Percentiles rank a stretch among this genome's conserved stretches.
Conservation (phyloP, 495 filamentous ascomycete genomes). For the Aspergillus mulundensis region DNA sequence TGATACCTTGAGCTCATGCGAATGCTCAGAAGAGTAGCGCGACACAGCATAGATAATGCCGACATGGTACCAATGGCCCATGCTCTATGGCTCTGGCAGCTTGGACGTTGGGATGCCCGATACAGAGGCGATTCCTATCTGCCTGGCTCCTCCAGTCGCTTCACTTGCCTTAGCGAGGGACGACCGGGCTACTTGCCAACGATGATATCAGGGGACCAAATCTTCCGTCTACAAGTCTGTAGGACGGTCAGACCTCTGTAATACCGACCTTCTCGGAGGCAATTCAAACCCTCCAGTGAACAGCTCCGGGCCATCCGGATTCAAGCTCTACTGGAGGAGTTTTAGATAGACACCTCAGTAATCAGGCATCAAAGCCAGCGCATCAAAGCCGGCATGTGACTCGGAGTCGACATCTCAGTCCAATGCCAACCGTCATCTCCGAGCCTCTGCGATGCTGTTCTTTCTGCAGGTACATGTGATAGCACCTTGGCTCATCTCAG, state of each 20-base stretch:
- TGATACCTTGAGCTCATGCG: too few species aligned
- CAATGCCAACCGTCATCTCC: neutral
- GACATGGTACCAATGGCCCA: too few species aligned
- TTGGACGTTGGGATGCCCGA: too few species aligned
- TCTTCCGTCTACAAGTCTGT: neutral
- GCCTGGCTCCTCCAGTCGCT: too few species aligned
- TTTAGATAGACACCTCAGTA: neutral
- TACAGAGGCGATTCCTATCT: too few species aligned
- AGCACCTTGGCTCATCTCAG: neutral
- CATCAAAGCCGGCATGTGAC: neutral
- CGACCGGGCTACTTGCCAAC: too few species aligned
- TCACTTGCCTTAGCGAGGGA: too few species aligned
- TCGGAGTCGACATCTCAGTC: neutral
- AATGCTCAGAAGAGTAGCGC: too few species aligned
- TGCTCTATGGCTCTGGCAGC: too few species aligned
- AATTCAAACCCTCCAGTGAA: neutral
- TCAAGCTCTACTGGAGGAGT: neutral
- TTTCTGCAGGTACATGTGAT: constrained; percentile 1
- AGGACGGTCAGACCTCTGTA: neutral
- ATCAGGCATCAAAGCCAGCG: neutral
- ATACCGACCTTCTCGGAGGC: neutral
- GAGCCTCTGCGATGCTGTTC: neutral
- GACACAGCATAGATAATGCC: too few species aligned
- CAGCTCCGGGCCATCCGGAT: neutral
- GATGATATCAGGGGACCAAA: too few species aligned